A percentile compares a stretch with the other conserved stretches of the same genome.
Evolutionary conservation across 768 basidiomycete genomes (phyloP).

Genomic region (Amanita muscaria): DNA sequence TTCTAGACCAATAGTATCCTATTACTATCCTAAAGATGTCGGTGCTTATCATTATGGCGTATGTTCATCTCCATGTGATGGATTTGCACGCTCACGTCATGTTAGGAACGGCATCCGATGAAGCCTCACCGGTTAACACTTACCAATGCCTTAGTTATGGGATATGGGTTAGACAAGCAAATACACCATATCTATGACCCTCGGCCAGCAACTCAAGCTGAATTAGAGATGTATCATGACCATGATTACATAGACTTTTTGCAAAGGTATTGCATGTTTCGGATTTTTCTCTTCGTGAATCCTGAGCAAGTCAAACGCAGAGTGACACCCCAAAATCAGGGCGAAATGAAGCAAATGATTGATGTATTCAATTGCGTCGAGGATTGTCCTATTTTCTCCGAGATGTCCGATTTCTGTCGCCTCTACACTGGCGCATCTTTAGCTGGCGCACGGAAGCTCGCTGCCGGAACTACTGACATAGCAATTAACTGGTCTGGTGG

Average conservation of each 20-base stretch:
- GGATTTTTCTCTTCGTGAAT: neutral
- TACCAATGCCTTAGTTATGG: slow-evolving; percentile 92
- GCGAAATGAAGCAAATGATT: slow-evolving; percentile 66
- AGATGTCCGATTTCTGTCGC: slow-evolving; percentile 89
- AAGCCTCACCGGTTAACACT: slow-evolving; percentile 94
- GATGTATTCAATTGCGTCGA: slow-evolving; percentile 92
- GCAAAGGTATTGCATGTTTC: slow-evolving; percentile 49
- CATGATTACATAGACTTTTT: slow-evolving; percentile 94
- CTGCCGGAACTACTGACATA: slow-evolving; percentile 82
- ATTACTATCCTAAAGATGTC: slow-evolving; percentile 91
- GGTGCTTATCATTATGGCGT: slow-evolving; percentile 97
- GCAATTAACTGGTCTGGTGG: slow-evolving; percentile 99
- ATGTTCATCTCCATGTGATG: slow-evolving; percentile 18
- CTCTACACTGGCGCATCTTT: slow-evolving; percentile 92
- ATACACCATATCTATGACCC: slow-evolving; percentile 91
- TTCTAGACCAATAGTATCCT: slow-evolving; percentile 86
- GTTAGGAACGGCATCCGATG: slow-evolving; percentile 96
- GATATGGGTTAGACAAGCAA: slow-evolving; percentile 92
- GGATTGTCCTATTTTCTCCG: slow-evolving; percentile 93
- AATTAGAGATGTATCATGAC: slow-evolving; percentile 89
- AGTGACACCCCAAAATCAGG: slow-evolving; percentile 70
- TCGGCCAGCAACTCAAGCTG: slow-evolving; percentile 78
- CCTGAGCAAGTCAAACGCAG: slow-evolving; percentile 27
- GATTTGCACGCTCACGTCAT: neutral
- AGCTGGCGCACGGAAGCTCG: slow-evolving; percentile 83